Conservation (phyloP, 75 land plant genomes). For the Picea sitchensis region DNA sequence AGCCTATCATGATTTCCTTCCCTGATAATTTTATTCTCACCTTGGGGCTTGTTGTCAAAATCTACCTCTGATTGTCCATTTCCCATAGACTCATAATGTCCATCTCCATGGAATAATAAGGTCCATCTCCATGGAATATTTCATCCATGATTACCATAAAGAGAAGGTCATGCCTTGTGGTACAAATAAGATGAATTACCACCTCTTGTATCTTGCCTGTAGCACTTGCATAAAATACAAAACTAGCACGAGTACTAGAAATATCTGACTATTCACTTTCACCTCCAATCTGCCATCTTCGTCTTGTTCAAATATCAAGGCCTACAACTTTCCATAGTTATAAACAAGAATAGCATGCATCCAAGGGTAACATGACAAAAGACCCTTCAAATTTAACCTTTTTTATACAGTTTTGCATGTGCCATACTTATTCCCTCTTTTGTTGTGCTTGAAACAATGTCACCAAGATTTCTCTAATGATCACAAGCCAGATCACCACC, state of each 20-base stretch:
- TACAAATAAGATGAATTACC: constrained; percentile 60
- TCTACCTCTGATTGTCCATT: no score
- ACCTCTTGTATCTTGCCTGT: constrained; percentile 13
- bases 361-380: constrained; percentile 80
- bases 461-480: constrained; percentile 36
- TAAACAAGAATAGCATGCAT: constrained; percentile 45
- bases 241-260: constrained; percentile 71
- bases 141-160: constrained; percentile 52
- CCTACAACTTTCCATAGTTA: constrained; percentile 17
- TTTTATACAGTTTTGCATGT: not conserved
- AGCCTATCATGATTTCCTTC: constrained; percentile 38
- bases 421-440: constrained; percentile 15
- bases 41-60: not conserved
- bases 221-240: constrained; percentile 54
- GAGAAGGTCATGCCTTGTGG: constrained; percentile 80
- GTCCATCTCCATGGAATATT: constrained; percentile 14
- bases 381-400: constrained; percentile 25
- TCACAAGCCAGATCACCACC: constrained; percentile 32
- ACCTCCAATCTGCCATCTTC: constrained; percentile 45
- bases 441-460: constrained; percentile 41
- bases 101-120: constrained; percentile 9
- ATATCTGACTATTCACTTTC: constrained; percentile 46
- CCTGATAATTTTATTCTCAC: constrained; percentile 14
- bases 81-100: constrained; percentile 7
- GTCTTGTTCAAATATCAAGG: constrained; percentile 65